Conservation (phyloP, 2,329 filamentous ascomycete genomes). For the Verticillium tricorpus region DNA sequence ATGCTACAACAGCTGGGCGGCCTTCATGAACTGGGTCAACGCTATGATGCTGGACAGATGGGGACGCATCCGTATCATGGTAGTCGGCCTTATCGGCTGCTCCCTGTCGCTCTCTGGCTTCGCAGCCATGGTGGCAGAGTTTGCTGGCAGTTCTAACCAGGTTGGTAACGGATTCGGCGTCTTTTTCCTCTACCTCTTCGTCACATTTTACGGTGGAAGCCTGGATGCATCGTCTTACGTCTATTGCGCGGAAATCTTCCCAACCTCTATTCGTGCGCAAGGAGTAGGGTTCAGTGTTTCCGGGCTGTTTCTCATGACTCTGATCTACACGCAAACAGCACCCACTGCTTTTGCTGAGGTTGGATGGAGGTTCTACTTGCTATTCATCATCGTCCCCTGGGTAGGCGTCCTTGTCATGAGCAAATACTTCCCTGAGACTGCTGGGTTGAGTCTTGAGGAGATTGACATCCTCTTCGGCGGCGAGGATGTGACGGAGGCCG, state of each 20-base stretch:
- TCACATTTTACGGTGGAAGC: background rate
- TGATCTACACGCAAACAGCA: conserved; percentile 6
- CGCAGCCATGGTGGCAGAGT: conserved; percentile 1
- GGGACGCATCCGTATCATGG: conserved; percentile 1
- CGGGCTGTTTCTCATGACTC: conserved; percentile 8
- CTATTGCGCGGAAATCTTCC: conserved; percentile 13
- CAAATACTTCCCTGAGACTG: background rate
- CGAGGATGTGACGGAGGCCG: background rate
- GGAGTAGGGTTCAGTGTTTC: conserved; percentile 7
- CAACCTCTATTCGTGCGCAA: conserved; percentile 8
- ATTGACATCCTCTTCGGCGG: background rate
- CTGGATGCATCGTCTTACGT: conserved; percentile 11
- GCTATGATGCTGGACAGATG: conserved; percentile 1
- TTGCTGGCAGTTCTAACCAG: background rate
- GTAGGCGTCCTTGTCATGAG: background rate
- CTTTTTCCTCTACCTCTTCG: conserved; percentile 4
- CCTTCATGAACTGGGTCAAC: conserved; percentile 6
- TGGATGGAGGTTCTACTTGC: conserved; percentile 4
- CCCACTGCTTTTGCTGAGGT: conserved; percentile 5
- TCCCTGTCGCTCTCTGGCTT: background rate
- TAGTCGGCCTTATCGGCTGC: background rate
- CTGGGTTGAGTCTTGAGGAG: background rate
- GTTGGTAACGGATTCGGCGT: conserved; percentile 1
- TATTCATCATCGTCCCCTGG: conserved; percentile 6
- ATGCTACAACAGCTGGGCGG: conserved; percentile 6